Conservation (phyloP, 2,329 filamentous ascomycete species). For the Pseudocercospora cruenta region DNA sequence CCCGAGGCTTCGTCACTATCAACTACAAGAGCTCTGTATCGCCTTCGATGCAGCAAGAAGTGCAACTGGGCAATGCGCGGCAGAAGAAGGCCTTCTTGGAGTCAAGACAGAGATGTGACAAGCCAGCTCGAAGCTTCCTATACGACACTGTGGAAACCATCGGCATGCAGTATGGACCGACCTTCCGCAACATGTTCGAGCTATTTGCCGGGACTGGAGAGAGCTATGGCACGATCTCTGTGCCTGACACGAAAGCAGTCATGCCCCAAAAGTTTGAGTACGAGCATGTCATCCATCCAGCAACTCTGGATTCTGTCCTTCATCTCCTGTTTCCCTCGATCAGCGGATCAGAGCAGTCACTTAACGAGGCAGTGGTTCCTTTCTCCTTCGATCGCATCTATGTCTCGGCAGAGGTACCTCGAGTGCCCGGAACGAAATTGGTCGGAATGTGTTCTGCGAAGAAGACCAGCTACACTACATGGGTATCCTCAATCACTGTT, state of each 20-base stretch:
- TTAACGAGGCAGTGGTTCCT: conserved; percentile 20
- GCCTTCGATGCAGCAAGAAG: neutral
- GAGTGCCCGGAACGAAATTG: neutral
- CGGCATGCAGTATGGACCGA: conserved; percentile 24
- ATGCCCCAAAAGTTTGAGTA: conserved; percentile 61
- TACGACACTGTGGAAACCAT: conserved; percentile 19
- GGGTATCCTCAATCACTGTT: conserved; percentile 10
- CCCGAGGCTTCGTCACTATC: conserved; percentile 2
- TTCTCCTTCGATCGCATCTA: conserved; percentile 20
- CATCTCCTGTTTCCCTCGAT: conserved; percentile 40
- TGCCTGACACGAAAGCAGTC: conserved; percentile 47
- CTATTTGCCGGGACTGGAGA: conserved; percentile 9
- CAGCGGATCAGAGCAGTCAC: conserved; percentile 13
- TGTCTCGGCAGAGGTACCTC: conserved; percentile 13
- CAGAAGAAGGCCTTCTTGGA: neutral
- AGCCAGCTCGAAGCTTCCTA: conserved; percentile 1
- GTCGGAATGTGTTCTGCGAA: conserved; percentile 6
- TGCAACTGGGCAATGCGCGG: neutral
- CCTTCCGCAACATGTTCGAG: conserved; percentile 21
- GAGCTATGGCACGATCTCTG: conserved; percentile 11
- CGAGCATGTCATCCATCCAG: conserved; percentile 60
- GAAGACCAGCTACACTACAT: conserved; percentile 11
- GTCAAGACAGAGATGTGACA: neutral
- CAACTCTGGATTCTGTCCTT: conserved; percentile 61
- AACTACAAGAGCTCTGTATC: conserved; percentile 9